Evolutionary conservation across 2,329 filamentous ascomycete species (phyloP), one percentile per base, ranked within the genome.

Genomic region (Colletotrichum endophyticum): DNA sequence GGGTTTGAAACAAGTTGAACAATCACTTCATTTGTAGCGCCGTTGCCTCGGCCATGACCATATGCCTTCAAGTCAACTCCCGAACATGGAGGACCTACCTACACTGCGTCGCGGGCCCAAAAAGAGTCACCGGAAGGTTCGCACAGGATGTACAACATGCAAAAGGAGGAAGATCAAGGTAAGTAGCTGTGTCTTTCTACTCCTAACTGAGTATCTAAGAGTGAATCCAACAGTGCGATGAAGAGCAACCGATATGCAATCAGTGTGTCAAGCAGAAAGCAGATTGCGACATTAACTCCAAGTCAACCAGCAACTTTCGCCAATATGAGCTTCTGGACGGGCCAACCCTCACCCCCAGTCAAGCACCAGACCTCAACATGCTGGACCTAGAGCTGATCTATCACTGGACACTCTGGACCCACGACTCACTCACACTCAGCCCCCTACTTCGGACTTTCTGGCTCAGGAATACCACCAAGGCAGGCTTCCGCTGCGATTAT

Each of bases 331-430:
- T 4, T 11, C 39, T 25, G 2, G 2, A 9, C 9, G 30, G 22
- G 11, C 56, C 25, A 3, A 19, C 7, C 7, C 19, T 13, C 27
- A 13, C 16, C 22, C 49, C 34, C n/a, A 19, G 16, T 27, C 53
- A 2, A 3, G 77, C 27, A 61, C n/a, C 44, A 53, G n/a, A 74
- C 11, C 79, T 87, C 22, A 85, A 86, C 34, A 78, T 88, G 3
- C 78, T 85, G 8, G 88, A 90, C 69, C 83, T 91, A 8, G 88
- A 91, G 77, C 84, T 91, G 2, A 83, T 91, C 7, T 88, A 91
- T 79, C 88, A 91, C 80, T 91, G 85, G 78, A 86, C 85, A 39
- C 87, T 85, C 0, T 86, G 85, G 6, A 91, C 89, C 1, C 86
- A 85, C 72, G 82, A 84, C n/a, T 89, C 88, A 0, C 81, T 91